Base-by-base conservation (phyloP, 352 stramenopile genomes). In the Phytophthora cactorum region DNA sequence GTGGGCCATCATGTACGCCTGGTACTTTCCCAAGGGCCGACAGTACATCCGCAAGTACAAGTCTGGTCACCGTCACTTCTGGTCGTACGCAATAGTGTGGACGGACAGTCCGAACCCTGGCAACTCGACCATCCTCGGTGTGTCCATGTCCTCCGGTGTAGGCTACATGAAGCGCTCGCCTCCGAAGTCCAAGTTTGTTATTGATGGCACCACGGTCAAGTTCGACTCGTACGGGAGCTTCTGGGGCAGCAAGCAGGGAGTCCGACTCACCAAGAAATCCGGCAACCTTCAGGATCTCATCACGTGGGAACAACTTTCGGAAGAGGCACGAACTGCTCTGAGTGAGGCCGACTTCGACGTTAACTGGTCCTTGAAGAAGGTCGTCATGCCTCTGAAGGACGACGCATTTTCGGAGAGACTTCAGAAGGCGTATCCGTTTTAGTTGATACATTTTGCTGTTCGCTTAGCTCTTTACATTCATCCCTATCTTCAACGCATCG, bases 1-100 rank as follows among this genome's bases (percentile, higher is more conserved):
- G 11, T 72, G 49, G 39, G 47, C 47, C n/a, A 54, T 54, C 6
- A 54, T 54, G 47, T 54, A 54, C 28, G 47, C 47, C 27, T 54
- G 47, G 47, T 54, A 41, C 47, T 54, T 54, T 4, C 47, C 47
- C 28, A 54, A 54, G 28, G 29, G 27, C 9, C 15, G 5, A 54
- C 9, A 39, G 7, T 28, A 54, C 31, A 41, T 54, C 5, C 7
- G 29, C 15, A 54, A 28, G 14, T 17, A 36, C 14, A 12, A 9
- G 12, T 39, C 5, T 41, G 47, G 47, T 3, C 25, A 36, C 14
- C 47, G 47, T 54, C 47, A 54, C 11, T 54, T 28, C 47, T 54
- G 47, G 47, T 41, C 31, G 28, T 39, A 54, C n/a, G 47, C 47
- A 11, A 54, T 54, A 9, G 47, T 41, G 12, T 54, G 47, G 47